These are phyloP conservation scores for Amesomyces nigricolor DNA, from an alignment of 2,329 filamentous ascomycete genomes.

Conservation along the genomic window DNA sequence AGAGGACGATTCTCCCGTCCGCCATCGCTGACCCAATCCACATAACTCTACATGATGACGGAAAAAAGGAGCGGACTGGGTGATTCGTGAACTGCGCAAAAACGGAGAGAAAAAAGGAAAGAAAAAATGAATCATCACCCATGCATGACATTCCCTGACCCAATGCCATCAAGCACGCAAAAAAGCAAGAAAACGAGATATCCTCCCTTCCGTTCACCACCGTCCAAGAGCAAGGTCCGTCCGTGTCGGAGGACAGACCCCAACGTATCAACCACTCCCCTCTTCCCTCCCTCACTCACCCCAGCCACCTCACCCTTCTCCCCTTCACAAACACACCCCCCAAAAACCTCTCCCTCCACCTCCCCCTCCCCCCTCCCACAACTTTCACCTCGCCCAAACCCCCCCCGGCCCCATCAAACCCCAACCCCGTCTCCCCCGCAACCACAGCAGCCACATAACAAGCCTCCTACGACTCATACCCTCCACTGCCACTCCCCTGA, in stretches of 20 bases:
- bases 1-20: no score
- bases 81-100: neutral
- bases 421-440: neutral
- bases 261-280: no score
- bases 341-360: no score
- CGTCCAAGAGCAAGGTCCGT: no score
- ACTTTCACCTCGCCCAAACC: neutral
- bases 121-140: neutral
- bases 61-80: conserved; percentile 1
- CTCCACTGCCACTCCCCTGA: neutral
- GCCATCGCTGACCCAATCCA: neutral
- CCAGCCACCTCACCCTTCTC: neutral
- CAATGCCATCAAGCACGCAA: no score
- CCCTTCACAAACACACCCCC: no score
- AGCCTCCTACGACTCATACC: neutral
- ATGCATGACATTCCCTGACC: neutral
- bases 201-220: no score
- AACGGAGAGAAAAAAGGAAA: neutral
- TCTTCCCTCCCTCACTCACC: no score
- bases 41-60: neutral
- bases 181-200: neutral
- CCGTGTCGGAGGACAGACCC: no score
- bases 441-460: no score
- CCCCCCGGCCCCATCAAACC: no score
- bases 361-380: neutral